Conservation (phyloP, 352 stramenopile genomes). For the Pythium rhizo-oryzae region DNA sequence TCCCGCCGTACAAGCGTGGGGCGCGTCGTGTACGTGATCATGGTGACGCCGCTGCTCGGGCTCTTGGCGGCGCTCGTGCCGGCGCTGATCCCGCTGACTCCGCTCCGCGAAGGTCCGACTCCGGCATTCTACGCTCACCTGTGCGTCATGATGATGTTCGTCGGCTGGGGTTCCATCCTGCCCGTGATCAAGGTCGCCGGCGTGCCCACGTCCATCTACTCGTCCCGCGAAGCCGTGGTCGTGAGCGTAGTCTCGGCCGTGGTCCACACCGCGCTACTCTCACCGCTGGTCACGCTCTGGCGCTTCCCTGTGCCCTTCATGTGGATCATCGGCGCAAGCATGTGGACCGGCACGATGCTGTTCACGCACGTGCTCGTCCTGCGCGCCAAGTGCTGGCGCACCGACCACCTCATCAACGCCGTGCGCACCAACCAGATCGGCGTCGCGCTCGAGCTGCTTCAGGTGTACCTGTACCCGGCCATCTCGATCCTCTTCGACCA, state of each 20-base stretch:
- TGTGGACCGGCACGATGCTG: not conserved
- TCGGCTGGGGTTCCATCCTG: not conserved
- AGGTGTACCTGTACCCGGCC: slow-evolving; percentile 17
- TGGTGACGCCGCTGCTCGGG: not conserved
- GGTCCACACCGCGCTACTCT: too few relatives aligned
- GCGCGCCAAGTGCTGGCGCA: not conserved
- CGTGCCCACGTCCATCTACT: not conserved
- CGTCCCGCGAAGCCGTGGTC: not conserved
- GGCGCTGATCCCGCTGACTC: not conserved
- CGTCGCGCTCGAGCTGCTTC: not conserved
- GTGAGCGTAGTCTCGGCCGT: not conserved
- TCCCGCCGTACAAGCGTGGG: not conserved
- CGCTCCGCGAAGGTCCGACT: not conserved
- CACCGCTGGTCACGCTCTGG: not conserved
- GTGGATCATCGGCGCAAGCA: not conserved
- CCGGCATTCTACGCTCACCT: not conserved
- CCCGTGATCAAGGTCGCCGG: not conserved
- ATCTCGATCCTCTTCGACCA: slow-evolving; percentile 19
- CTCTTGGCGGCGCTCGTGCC: not conserved
- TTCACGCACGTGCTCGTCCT: slow-evolving; percentile 5
- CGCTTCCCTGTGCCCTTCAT: slow-evolving; percentile 12
- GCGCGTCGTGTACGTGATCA: not conserved
- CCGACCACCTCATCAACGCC: not conserved
- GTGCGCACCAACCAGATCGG: slow-evolving; percentile 6
- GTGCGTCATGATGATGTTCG: not conserved